These are phyloP conservation scores for Dunaliella sp. DNA, from an alignment of 139 green algal species.

Conservation along the genomic window DNA sequence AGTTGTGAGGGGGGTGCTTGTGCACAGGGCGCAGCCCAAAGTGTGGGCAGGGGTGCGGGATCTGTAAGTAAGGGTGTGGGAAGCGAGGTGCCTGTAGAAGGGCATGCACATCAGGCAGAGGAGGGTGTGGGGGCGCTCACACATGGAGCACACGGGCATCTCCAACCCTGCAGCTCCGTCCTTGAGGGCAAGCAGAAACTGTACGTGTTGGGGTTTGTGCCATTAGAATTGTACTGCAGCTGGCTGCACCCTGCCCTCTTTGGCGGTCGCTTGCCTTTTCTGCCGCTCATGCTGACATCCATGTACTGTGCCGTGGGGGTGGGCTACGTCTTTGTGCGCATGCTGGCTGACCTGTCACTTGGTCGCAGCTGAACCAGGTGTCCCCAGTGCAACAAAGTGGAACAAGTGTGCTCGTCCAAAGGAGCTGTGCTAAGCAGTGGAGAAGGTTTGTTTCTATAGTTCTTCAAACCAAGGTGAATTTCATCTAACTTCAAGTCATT, in stretches of 20 bases:
- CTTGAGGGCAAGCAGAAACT: too few relatives aligned
- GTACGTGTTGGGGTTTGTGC: constrained; percentile 65
- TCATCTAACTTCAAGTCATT: too few relatives aligned
- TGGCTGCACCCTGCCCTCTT: constrained; percentile 51
- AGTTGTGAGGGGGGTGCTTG: too few relatives aligned
- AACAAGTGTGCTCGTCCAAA: too few relatives aligned
- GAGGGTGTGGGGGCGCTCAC: not conserved
- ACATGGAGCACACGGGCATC: too few relatives aligned
- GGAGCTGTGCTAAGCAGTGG: too few relatives aligned
- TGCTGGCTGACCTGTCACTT: not conserved
- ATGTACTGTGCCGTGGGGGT: constrained; percentile 70
- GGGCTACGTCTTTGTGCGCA: constrained; percentile 42
- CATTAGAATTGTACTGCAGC: constrained; percentile 64
- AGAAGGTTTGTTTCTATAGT: too few relatives aligned
- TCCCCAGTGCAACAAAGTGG: too few relatives aligned
- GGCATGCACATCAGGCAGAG: too few relatives aligned
- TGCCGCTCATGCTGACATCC: constrained; percentile 84
- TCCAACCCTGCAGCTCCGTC: not conserved
- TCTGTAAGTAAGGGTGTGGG: not conserved
- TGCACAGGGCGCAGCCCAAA: too few relatives aligned
- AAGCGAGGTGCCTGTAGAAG: not conserved
- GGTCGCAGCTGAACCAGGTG: not conserved
- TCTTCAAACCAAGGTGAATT: too few relatives aligned
- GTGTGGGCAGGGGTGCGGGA: too few relatives aligned
- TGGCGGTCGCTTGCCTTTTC: constrained; percentile 66